phyloP scores from a whole-genome alignment of 305 asterid genomes.

The Fraxinus angustifolia region DNA sequence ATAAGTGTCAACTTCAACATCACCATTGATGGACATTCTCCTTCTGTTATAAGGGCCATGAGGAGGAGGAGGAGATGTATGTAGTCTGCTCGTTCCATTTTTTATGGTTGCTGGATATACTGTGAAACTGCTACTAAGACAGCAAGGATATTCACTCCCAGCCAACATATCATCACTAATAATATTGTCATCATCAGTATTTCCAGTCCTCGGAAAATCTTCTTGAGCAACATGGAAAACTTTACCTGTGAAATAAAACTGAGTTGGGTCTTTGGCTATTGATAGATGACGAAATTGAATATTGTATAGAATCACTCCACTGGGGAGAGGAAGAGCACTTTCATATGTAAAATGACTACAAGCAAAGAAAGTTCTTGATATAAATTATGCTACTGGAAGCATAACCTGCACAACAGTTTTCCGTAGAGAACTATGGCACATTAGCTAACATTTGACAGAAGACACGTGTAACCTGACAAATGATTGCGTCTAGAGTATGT shows the following conservation, averaged over 20 bases:
- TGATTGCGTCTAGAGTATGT: background rate
- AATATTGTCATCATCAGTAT: constrained; percentile 29
- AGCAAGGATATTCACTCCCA: constrained; percentile 49
- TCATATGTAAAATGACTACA: background rate
- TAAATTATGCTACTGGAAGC: background rate
- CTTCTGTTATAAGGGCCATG: constrained; percentile 67
- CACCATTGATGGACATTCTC: constrained; percentile 44
- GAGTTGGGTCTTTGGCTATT: background rate
- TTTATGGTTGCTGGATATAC: constrained; percentile 38
- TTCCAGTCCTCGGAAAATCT: constrained; percentile 33
- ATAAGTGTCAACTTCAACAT: constrained; percentile 32
- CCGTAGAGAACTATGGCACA: background rate
- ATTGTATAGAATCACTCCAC: background rate
- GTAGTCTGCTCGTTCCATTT: constrained; percentile 26
- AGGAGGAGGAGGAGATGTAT: constrained; percentile 36
- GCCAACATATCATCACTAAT: constrained; percentile 23
- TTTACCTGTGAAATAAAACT: constrained; percentile 51
- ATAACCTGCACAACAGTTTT: background rate
- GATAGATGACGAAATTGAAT: background rate
- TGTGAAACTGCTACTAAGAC: constrained; percentile 39
- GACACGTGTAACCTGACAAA: background rate
- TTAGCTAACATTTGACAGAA: background rate
- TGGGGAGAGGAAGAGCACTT: background rate
- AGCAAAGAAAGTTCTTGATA: background rate
- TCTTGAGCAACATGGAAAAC: constrained; percentile 71